A percentile compares a stretch with the other conserved stretches of the same genome.
Evolutionary conservation across 768 basidiomycete genomes (phyloP).

Genomic region (Phanerodontia chrysosporium): DNA sequence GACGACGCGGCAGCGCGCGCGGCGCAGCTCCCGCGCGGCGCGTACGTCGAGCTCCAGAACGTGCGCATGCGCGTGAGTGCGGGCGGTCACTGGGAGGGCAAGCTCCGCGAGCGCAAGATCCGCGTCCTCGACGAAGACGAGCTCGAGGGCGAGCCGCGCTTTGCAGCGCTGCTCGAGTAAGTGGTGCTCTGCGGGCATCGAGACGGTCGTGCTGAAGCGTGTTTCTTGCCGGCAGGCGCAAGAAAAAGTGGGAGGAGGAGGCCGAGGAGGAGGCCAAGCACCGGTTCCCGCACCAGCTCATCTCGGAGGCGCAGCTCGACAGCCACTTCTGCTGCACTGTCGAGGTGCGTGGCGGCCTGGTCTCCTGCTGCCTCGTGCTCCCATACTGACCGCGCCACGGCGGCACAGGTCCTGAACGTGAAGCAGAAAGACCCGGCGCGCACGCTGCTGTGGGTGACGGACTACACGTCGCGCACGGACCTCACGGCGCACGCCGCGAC

Average conservation of each 20-base stretch:
- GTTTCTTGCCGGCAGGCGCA: slow-evolving; percentile 38
- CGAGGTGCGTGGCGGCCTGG: slow-evolving; percentile 41
- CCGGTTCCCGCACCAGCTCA: slow-evolving; percentile 39
- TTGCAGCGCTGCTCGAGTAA: slow-evolving; percentile 52
- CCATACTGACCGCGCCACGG: neutral
- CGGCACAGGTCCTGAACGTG: slow-evolving; percentile 45
- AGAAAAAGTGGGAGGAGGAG: slow-evolving; percentile 36
- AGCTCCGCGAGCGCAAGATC: slow-evolving; percentile 46
- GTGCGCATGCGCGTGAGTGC: slow-evolving; percentile 37
- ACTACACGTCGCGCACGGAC: slow-evolving; percentile 53
- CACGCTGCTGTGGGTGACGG: slow-evolving; percentile 54
- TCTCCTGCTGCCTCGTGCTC: neutral
- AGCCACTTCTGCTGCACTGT: slow-evolving; percentile 52
- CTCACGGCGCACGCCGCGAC: slow-evolving; percentile 30
- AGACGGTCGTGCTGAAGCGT: neutral
- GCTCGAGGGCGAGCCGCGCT: slow-evolving; percentile 29
- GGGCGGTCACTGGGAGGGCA: slow-evolving; percentile 48
- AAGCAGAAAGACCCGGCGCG: slow-evolving; percentile 28
- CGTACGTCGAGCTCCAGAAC: slow-evolving; percentile 53
- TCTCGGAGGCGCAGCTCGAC: slow-evolving; percentile 42
- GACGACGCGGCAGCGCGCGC: slow-evolving; percentile 42
- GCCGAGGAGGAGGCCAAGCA: slow-evolving; percentile 24
- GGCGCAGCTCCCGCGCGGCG: slow-evolving; percentile 40
- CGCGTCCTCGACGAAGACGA: slow-evolving; percentile 24
- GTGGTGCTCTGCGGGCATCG: no score